Evolutionary conservation across 192 early-diverging fungal species (phyloP).

Genomic region (Gigaspora rosea): DNA sequence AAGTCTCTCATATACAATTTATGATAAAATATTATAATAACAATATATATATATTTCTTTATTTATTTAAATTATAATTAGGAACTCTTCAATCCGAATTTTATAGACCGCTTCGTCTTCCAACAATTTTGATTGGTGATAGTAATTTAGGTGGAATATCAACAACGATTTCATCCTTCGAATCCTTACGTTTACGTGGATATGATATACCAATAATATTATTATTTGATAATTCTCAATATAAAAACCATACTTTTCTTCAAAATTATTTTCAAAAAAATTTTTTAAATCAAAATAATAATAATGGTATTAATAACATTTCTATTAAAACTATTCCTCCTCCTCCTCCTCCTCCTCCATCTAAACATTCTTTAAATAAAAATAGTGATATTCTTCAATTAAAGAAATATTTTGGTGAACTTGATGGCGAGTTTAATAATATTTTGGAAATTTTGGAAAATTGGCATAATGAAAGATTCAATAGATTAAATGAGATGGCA

Average conservation of each 20-base stretch:
- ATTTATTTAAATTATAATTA: conserved; percentile 11
- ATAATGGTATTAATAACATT: conserved; percentile 27
- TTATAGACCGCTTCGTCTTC: conserved; percentile 67
- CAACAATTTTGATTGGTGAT: conserved; percentile 77
- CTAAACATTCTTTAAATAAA: conserved; percentile 41
- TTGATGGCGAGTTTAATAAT: conserved; percentile 47
- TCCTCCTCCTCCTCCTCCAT: background rate
- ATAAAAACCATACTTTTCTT: conserved; percentile 60
- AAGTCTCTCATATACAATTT: too few species aligned
- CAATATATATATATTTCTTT: background rate
- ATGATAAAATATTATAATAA: too few species aligned
- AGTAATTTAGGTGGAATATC: conserved; percentile 80
- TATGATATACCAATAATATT: conserved; percentile 70
- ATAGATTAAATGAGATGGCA: conserved; percentile 58
- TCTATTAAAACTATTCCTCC: conserved; percentile 47
- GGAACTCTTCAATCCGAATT: conserved; percentile 70
- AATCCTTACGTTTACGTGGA: conserved; percentile 66
- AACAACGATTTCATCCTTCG: conserved; percentile 75
- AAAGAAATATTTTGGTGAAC: conserved; percentile 58
- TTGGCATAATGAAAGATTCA: conserved; percentile 54
- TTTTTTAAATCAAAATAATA: conserved; percentile 5
- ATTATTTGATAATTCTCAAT: conserved; percentile 62
- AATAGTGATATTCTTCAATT: conserved; percentile 53
- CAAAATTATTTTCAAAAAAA: conserved; percentile 34
- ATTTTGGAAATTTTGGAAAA: conserved; percentile 51